Conservation (phyloP, 306 rosid genomes). For the Clitoria ternatea region DNA sequence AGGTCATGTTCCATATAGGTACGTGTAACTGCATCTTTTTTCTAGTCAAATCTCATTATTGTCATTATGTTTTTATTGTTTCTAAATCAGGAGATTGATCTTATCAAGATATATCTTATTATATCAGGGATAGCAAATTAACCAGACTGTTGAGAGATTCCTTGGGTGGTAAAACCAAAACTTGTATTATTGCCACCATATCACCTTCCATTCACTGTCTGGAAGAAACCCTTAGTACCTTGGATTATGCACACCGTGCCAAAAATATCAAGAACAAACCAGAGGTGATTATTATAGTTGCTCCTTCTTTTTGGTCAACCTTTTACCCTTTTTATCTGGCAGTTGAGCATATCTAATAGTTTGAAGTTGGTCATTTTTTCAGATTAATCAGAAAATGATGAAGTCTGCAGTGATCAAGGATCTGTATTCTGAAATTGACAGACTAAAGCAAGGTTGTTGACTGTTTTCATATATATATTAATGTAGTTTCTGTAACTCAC, state of each 20-base stretch:
- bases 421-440: constrained; percentile 90
- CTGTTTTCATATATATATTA: constrained; percentile 11
- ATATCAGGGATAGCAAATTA: constrained; percentile 91
- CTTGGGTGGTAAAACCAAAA: constrained; percentile 98
- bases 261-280: constrained; percentile 99
- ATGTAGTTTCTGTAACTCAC: constrained; percentile 20
- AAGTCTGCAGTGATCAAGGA: constrained; percentile 97
- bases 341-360: constrained; percentile 19
- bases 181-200: constrained; percentile 96
- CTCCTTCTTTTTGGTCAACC: constrained; percentile 14
- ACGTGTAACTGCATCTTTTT: constrained; percentile 10
- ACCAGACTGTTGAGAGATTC: constrained; percentile 95
- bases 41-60: not conserved
- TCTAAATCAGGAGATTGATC: not conserved
- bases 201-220: constrained; percentile 98
- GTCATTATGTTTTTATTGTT: not conserved
- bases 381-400: constrained; percentile 99
- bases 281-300: constrained; percentile 59
- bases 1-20: constrained; percentile 98
- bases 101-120: constrained; percentile 27
- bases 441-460: constrained; percentile 88
- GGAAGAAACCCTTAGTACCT: constrained; percentile 97
- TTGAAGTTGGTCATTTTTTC: constrained; percentile 32
- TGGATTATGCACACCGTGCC: constrained; percentile 99
- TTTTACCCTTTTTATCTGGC: constrained; percentile 3